Evolutionary conservation across 805 yeast genomes (phyloP), one percentile per base, ranked within the genome.

Genomic region (Suhomyces tanzawaensis): DNA sequence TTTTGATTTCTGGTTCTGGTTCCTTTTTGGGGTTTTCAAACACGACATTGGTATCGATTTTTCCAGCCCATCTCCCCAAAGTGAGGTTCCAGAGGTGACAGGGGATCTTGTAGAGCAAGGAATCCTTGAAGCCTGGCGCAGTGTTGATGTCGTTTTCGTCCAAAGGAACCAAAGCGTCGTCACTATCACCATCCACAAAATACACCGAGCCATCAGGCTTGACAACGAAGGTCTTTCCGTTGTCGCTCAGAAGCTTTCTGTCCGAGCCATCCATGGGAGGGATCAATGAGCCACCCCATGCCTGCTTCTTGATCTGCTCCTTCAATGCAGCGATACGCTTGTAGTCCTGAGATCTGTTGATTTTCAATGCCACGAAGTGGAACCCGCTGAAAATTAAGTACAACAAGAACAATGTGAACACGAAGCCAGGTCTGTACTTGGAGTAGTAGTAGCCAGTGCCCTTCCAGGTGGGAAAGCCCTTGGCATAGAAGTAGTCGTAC

Each of bases 401-500:
- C 19, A 86, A 53, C 23, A 83, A 66, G 3, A 65, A 48, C 2
- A 81, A 27, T 0, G 85, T 76, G 34, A 79, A 56, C 8, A 72
- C 48, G 22, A 75, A 55, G 27, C 83, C 82, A 16, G 89, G 96
- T 52, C 82, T 76, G 72, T 71, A 88, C 59, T 81, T 73, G 53
- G 77, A 57, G 57, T 83, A 77, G 45, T 70, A 69, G 68, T 84
- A 77, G 37, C 78, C 86, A 15, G 79, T 72, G 12, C 81, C 86
- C 41, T 80, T 79, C 76, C 85, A 87, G 44, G 73, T 71, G 5
- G 99, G 98, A 63, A 93, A 91, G 6, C 98, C 97, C 48, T 78
- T 75, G 29, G 76, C 69, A 37, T 85, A 67, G 62, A 86, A 93
- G 59, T 79, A 89, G 60, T 93, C 98, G 59, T 93, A 93, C 6